Evolutionary conservation across 768 basidiomycete genomes (phyloP).

Genomic region (Lactarius vividus): DNA sequence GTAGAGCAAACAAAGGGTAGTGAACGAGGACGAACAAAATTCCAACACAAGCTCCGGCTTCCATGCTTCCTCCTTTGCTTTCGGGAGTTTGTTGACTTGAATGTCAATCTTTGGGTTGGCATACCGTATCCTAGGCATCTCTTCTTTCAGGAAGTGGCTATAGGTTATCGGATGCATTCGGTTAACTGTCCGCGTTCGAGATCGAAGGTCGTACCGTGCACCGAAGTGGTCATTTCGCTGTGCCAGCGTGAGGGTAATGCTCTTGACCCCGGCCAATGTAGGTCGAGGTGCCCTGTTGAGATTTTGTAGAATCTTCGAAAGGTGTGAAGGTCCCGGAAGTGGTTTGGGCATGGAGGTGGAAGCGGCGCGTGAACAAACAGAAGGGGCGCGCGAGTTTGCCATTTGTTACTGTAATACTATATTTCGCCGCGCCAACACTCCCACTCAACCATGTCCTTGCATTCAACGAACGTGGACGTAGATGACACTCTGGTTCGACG

Average conservation of each 20-base stretch:
- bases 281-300: slow-evolving; percentile 55
- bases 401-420: not conserved
- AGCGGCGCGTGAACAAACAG: not conserved
- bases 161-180: slow-evolving; percentile 36
- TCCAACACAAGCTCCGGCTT: slow-evolving; percentile 57
- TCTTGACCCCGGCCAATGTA: slow-evolving; percentile 45
- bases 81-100: slow-evolving; percentile 52
- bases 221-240: slow-evolving; percentile 70
- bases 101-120: slow-evolving; percentile 69
- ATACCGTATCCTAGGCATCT: slow-evolving; percentile 75
- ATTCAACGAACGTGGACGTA: slow-evolving; percentile 26
- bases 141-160: slow-evolving; percentile 77
- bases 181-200: not conserved
- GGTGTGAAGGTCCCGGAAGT: slow-evolving; percentile 49
- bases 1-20: not conserved
- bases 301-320: slow-evolving; percentile 51
- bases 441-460: not conserved
- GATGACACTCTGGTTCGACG: slow-evolving; percentile 54
- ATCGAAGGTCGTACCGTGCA: slow-evolving; percentile 50
- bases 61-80: slow-evolving; percentile 55
- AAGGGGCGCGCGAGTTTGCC: not conserved
- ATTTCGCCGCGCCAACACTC: too few species aligned
- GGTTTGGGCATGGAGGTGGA: slow-evolving; percentile 11
- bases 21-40: slow-evolving; percentile 51
- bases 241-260: slow-evolving; percentile 55